Conservation (phyloP, 495 filamentous ascomycete species). For the Astrocystis sublimbata region DNA sequence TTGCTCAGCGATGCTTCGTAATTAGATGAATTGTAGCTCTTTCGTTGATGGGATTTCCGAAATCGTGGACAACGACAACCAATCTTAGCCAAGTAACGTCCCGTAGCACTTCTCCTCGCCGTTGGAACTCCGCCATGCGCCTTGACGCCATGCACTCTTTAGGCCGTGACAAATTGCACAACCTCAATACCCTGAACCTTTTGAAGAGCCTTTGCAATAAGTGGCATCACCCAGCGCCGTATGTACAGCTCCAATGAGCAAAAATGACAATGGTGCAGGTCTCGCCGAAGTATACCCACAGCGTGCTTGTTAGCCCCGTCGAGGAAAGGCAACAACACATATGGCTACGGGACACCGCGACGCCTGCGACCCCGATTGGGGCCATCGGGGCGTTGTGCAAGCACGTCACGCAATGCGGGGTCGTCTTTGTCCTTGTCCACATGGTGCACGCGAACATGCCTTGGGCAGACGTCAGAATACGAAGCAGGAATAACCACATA, state of each 20-base stretch:
- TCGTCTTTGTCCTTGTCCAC: slow-evolving; percentile 86
- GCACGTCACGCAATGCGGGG: slow-evolving; percentile 71
- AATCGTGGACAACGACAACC: background rate
- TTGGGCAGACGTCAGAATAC: slow-evolving; percentile 39
- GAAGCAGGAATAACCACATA: background rate
- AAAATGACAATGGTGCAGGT: background rate
- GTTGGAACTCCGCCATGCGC: slow-evolving; percentile 32
- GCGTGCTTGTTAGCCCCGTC: background rate
- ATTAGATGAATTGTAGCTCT: background rate
- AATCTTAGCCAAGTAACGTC: background rate
- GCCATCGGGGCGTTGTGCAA: slow-evolving; percentile 81
- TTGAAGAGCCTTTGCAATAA: slow-evolving; percentile 3
- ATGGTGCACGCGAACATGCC: slow-evolving; percentile 89
- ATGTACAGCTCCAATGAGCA: slow-evolving; percentile 12
- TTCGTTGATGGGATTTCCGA: background rate
- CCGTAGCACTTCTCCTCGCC: slow-evolving; percentile 23
- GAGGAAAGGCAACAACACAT: background rate
- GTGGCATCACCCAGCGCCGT: background rate
- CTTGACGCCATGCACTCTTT: slow-evolving; percentile 18
- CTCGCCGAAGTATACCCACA: background rate
- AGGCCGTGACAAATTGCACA: slow-evolving; percentile 13
- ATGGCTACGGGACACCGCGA: slow-evolving; percentile 44
- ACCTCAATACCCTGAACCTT: slow-evolving; percentile 2
- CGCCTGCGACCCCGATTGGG: slow-evolving; percentile 80
- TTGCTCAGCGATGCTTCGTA: background rate